Percentiles rank a stretch among this genome's conserved stretches.
These are phyloP conservation scores for Phalaenopsis equestris DNA, from an alignment of 106 monocot species.

Conservation along the genomic window DNA sequence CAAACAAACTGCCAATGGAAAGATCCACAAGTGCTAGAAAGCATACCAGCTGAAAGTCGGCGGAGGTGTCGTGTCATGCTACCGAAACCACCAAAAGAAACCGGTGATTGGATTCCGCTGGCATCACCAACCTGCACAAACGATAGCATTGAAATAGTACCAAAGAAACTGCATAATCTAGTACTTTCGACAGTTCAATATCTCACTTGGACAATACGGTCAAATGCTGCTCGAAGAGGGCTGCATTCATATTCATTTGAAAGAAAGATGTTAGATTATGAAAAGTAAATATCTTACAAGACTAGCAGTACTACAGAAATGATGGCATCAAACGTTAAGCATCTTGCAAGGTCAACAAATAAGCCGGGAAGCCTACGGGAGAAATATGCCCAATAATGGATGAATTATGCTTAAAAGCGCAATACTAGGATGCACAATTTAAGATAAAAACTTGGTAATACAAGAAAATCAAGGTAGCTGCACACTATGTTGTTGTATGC, in stretches of 20 bases:
- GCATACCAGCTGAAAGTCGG: constrained; percentile 71
- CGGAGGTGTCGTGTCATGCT: constrained; percentile 81
- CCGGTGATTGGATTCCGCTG: constrained; percentile 95
- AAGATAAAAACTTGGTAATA: neutral
- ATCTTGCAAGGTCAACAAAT: too few species aligned
- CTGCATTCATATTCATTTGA: constrained; percentile 38
- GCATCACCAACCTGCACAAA: constrained; percentile 84
- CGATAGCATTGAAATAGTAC: neutral
- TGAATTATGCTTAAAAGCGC: neutral
- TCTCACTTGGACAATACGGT: constrained; percentile 77
- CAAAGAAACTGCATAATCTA: neutral
- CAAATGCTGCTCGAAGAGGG: constrained; percentile 74
- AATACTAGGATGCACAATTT: neutral
- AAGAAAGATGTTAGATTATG: constrained; percentile 15
- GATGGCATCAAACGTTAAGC: too few species aligned
- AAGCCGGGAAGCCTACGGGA: too few species aligned
- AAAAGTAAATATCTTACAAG: neutral
- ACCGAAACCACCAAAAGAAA: constrained; percentile 97
- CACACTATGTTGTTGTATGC: too few species aligned
- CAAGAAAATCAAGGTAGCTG: too few species aligned
- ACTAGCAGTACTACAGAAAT: too few species aligned
- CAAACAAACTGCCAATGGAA: neutral
- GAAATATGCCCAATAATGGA: neutral
- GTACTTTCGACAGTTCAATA: neutral
- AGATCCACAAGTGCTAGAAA: neutral